Evolutionary conservation across 2,329 filamentous ascomycete genomes (phyloP), one percentile per base, ranked within the genome.

Genomic region (Sporothrix euskadiensis): DNA sequence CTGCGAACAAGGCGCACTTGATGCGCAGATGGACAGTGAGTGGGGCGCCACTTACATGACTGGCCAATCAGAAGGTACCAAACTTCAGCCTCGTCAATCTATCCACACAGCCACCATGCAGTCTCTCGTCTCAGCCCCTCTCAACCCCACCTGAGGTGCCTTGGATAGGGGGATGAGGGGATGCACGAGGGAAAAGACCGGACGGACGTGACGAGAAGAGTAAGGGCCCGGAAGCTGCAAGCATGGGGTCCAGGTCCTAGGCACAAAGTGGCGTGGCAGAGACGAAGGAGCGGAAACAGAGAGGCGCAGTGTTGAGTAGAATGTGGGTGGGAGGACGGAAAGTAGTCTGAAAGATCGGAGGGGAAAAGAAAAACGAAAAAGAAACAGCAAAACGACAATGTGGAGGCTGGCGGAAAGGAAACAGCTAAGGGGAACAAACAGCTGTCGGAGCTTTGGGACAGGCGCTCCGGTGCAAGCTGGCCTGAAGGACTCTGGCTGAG

Each of bases 101-200:
- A 32, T 7, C 47, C 57, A 66, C 59, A 72, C 71, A 72, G 71
- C 71, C 71, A 72, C 59, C 59, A 72, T 66, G 71, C 68, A 70
- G 10, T 54, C 49, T 56, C 35, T n/a, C 47, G 59, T 47, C 71
- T 65, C 71, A 66, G 71, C 71, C 71, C 69, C 69, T 63, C 30
- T 10, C 44, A 16, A 71, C 70, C 70, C 59, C 47, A 72, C 59
- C 35, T 10, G 26, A 61, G 41, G 57, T 63, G 69, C 69, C 35
- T 56, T 56, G 56, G 47, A 16, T 35, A 39, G 39, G 49, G 39
- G 35, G 30, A 12, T 19, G 52, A 35, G 14, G 22, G n/a, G 16
- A 32, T 3, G 30, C 32, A 39, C 16, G 57, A 16, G 47, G 32
- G 26, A 16, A 41, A 14, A 30, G 30, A 52, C 19, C 16, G 57